Evolutionary conservation across 2,329 filamentous ascomycete genomes (phyloP), one percentile per base, ranked within the genome.

Genomic region (Plenodomus tracheiphilus): DNA sequence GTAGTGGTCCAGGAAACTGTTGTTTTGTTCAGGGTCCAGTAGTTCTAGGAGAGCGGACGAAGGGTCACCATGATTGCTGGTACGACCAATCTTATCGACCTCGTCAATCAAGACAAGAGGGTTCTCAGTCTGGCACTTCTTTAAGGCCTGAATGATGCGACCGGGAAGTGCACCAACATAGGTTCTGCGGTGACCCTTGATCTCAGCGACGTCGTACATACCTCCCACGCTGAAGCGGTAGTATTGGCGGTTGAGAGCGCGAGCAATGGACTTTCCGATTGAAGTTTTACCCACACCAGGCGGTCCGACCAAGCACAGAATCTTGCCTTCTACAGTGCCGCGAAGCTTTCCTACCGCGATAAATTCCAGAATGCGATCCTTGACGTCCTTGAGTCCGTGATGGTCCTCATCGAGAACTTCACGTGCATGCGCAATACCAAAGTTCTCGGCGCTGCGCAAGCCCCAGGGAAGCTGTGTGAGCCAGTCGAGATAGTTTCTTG

Each of bases 71-170:
- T 65, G 58, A 75, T 97, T 94, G 69, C 97, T 94, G 4, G 94
- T 94, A 48, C 91, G 86, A 25, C 94, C 94, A 69, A 99, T 96
- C 78, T 99, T 99, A 80, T 99, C 94, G 49, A 99, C 86, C 70
- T 99, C 94, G 69, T 99, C 94, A 58, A 99, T 97, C 56, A 99
- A 77, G 42, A 99, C 91, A 22, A 99, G 80, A 21, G 94, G 94
- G 71, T 99, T 99, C 75, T 99, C 95, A 0, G 94, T 99, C 76
- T 97, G 92, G 70, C 93, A 97, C 75, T 99, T 99, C 81, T 99
- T 99, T 65, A 99, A 78, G 1, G 94, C 94, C 74, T 99, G 95
- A 54, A 99, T 97, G 69, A 99, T 96, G 50, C 95, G 89, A 42
- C 94, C 95, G 3, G 94, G 94, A 30, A 99, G 78, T 20, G 94